phyloP scores from a whole-genome alignment of 2,329 filamentous ascomycete genomes.

The Fusarium xyrophilum region DNA sequence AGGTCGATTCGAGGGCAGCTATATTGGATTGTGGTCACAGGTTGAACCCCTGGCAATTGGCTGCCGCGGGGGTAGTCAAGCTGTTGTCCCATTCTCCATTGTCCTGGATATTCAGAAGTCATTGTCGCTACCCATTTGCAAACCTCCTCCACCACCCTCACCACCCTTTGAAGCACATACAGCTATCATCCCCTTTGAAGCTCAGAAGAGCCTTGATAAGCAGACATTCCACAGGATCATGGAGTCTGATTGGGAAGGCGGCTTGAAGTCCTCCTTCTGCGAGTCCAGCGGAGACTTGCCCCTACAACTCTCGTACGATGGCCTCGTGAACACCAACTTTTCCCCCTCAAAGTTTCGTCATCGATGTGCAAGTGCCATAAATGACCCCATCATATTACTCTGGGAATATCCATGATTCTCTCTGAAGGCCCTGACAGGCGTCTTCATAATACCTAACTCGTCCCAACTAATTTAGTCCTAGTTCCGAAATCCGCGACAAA shows the following conservation, averaged over 20 bases:
- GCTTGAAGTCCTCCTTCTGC: conserved; percentile 41
- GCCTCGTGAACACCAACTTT: neutral
- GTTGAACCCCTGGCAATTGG: neutral
- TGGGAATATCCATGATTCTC: too few species aligned
- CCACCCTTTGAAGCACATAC: neutral
- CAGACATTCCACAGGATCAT: conserved; percentile 24
- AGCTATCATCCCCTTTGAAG: conserved; percentile 13
- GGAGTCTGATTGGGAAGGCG: conserved; percentile 42
- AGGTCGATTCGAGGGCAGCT: neutral
- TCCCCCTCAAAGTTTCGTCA: neutral
- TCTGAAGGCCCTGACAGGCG: too few species aligned
- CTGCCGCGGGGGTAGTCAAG: neutral
- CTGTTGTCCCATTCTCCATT: neutral
- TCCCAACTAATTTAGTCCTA: neutral
- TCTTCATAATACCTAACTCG: neutral
- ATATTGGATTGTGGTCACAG: too few species aligned
- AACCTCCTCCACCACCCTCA: too few species aligned
- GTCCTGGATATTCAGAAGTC: neutral
- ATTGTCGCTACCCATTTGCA: neutral
- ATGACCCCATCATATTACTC: neutral
- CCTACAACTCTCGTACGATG: conserved; percentile 7
- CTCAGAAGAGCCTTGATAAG: conserved; percentile 19
- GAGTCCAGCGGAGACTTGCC: conserved; percentile 10
- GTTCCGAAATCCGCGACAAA: neutral
- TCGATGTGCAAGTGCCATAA: conserved; percentile 11